Evolutionary conservation across 768 basidiomycete genomes (phyloP).

Genomic region (Collybia mongolica): DNA sequence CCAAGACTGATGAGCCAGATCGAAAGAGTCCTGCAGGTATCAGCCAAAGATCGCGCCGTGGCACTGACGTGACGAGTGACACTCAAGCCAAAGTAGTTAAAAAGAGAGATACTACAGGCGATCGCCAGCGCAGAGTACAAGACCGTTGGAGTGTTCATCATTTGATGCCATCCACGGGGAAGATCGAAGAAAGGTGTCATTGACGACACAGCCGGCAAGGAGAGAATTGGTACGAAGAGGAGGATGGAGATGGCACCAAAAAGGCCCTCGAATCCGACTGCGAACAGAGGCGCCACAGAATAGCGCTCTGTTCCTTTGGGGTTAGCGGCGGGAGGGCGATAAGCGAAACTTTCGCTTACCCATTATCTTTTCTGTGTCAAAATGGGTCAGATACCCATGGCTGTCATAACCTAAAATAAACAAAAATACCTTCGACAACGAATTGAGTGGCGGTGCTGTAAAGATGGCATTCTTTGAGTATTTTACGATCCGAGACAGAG

Average conservation of each 20-base stretch:
- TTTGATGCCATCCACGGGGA: slow-evolving; percentile 85
- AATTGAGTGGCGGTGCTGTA: slow-evolving; percentile 86
- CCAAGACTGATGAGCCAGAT: slow-evolving; percentile 93
- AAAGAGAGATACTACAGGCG: slow-evolving; percentile 72
- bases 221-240: slow-evolving; percentile 76
- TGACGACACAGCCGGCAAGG: slow-evolving; percentile 63
- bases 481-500: slow-evolving; percentile 16
- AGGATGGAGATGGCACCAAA: slow-evolving; percentile 85
- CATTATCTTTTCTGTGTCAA: slow-evolving; percentile 83
- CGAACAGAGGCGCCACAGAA: slow-evolving; percentile 83
- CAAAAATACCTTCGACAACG: slow-evolving; percentile 75
- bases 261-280: slow-evolving; percentile 93
- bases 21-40: slow-evolving; percentile 92
- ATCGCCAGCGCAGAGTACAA: slow-evolving; percentile 68
- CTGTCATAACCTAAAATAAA: background rate
- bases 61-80: slow-evolving; percentile 94
- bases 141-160: slow-evolving; percentile 74
- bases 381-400: slow-evolving; percentile 7
- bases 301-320: slow-evolving; percentile 48
- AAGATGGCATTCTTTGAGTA: slow-evolving; percentile 1
- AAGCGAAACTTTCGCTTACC: slow-evolving; percentile 20
- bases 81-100: slow-evolving; percentile 90
- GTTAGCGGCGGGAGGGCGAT: background rate
- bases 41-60: slow-evolving; percentile 87
- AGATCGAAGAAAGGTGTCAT: slow-evolving; percentile 82